A percentile compares a stretch with the other conserved stretches of the same genome.
Evolutionary conservation across 1,139 yeast genomes (phyloP).

Genomic region (Sugiyamaella neomexicana): DNA sequence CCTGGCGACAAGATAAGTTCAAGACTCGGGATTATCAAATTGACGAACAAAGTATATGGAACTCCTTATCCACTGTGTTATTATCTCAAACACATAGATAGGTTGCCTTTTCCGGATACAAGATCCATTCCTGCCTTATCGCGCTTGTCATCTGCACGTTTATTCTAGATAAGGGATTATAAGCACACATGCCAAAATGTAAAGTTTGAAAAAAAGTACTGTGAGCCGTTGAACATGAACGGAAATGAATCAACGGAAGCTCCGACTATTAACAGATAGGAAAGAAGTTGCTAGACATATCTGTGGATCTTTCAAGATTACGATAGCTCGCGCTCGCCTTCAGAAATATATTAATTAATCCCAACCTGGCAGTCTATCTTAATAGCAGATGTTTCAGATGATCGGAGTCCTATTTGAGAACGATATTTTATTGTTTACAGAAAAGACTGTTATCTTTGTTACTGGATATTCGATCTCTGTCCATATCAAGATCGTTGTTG

Average conservation of each 20-base stretch:
- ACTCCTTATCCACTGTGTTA: neutral
- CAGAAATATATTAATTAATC: neutral
- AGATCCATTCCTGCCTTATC: slow-evolving; percentile 12
- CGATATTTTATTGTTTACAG: neutral
- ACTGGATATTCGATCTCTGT: no score
- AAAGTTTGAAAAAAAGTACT: neutral
- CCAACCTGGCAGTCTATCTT: neutral
- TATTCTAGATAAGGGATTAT: slow-evolving; percentile 11
- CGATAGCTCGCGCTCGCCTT: neutral
- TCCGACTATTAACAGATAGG: no score
- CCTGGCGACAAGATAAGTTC: neutral
- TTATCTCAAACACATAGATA: neutral
- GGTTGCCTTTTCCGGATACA: slow-evolving; percentile 2
- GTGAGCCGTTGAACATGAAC: no score
- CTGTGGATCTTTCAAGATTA: no score
- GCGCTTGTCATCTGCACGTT: neutral
- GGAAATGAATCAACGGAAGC: no score
- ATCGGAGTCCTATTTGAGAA: neutral
- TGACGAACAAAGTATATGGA: no score
- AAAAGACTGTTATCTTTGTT: no score
- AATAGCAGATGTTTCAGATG: neutral
- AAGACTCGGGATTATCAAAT: neutral
- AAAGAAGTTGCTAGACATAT: no score
- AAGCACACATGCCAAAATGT: slow-evolving; percentile 1
- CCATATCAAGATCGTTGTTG: no score